Evolutionary conservation across 805 yeast species (phyloP).

Genomic region (Lipomyces japonicus): DNA sequence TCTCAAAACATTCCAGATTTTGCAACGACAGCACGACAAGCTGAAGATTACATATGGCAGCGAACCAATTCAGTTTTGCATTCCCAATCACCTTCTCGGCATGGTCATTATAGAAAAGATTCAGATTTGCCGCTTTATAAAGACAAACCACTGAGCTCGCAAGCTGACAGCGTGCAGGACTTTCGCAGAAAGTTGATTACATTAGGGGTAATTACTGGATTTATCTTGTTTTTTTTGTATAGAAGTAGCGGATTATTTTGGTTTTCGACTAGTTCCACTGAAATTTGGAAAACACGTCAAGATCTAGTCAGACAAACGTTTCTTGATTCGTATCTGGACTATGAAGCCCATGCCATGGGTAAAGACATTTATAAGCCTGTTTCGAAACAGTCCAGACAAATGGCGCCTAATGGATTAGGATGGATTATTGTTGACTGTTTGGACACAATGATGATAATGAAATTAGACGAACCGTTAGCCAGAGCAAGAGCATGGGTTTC

Average conservation of each 20-base stretch:
- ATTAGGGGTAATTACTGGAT: neutral
- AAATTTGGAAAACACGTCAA: constrained; percentile 36
- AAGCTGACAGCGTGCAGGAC: neutral
- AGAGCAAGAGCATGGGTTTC: constrained; percentile 73
- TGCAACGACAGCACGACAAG: constrained; percentile 11
- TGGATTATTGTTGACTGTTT: constrained; percentile 89
- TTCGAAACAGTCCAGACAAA: constrained; percentile 58
- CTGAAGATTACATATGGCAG: constrained; percentile 19
- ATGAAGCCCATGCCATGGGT: constrained; percentile 78
- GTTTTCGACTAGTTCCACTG: neutral
- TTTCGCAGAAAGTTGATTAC: neutral
- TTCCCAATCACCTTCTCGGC: neutral
- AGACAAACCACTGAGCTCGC: constrained; percentile 44
- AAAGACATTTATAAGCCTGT: constrained; percentile 72
- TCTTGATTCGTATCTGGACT: constrained; percentile 71
- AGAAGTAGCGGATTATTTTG: neutral
- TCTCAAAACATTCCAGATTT: constrained; percentile 20
- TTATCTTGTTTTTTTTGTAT: neutral
- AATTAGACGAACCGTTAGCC: constrained; percentile 53
- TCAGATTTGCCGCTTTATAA: constrained; percentile 48
- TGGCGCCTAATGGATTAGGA: constrained; percentile 80
- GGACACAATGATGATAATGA: constrained; percentile 80
- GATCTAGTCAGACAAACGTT: constrained; percentile 63
- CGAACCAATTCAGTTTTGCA: neutral
- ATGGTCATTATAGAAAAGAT: neutral